Base-by-base conservation (phyloP, 2,329 filamentous ascomycete genomes). In the Hymenoscyphus fraxineus region DNA sequence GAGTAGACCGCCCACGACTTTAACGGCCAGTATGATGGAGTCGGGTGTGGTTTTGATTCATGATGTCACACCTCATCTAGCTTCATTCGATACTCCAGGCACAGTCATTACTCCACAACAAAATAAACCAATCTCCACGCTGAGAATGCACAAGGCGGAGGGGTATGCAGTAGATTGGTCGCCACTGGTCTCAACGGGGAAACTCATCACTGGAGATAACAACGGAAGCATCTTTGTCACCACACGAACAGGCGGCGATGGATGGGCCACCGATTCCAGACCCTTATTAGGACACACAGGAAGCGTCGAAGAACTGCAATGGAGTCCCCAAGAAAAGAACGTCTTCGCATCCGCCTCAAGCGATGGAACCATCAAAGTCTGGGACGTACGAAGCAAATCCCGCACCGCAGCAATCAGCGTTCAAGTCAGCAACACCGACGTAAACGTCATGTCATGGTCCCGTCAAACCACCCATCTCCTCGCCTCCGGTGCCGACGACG, bases 161-260 rank as follows among this genome's bases (percentile, higher is more conserved):
- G 95, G 95, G 59, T 99, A 98, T 77, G 95, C 92, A 0, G 79
- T 99, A n/a, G 95, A 97, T 79, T 99, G 95, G 95, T 97, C 93
- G 32, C 91, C 92, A 0, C 77, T 92, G 10, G 84, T 91, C 57
- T 86, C 92, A 0, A 84, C 88, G 58, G 93, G 93, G 65, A 95
- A 94, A 78, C 87, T 99, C 2, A 79, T 97, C 57, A 97, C 94
- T 0, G 95, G 95, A 68, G 95, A 99, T 78, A 92, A 93, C 75
- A 85, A 93, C 70, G 95, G 95, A 65, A 82, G 90, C 66, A 97
- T 99, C 75, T 98, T 93, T 78, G 83, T 88, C 66, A 97, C 94
- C 1, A 93, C 92, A 7, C 85, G 92, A 64, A 93, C 89, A 60
- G 91, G 95, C 74, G 92, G 91, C 65, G 95, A 93, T 61, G 90